A percentile compares a stretch with the other conserved stretches of the same genome.
Conservation (phyloP, 805 yeast genomes). For the Saitoella complicata region DNA sequence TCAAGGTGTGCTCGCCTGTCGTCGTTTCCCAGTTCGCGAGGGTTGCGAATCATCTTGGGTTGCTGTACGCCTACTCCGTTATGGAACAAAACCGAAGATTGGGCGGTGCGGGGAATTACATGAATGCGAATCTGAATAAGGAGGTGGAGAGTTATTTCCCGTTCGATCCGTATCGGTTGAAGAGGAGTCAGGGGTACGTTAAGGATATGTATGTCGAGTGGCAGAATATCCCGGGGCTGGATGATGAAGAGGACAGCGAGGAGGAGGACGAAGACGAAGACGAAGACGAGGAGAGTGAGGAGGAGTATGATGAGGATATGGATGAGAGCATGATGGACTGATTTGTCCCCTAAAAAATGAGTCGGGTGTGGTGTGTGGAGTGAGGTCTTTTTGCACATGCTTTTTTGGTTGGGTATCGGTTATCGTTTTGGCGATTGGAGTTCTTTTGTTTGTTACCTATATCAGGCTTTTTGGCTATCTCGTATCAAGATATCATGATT, state of each 20-base stretch:
- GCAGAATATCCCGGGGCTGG: conserved; percentile 48
- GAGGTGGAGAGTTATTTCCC: conserved; percentile 89
- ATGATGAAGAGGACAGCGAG: conserved; percentile 24
- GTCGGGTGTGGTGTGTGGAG: no score
- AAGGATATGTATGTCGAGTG: conserved; percentile 57
- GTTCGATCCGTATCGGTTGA: conserved; percentile 74
- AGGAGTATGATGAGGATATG: no score
- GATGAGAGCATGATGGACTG: no score
- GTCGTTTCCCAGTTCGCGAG: conserved; percentile 88
- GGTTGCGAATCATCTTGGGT: conserved; percentile 70
- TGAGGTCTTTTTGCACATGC: no score
- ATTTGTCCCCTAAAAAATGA: no score
- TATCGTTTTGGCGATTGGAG: no score
- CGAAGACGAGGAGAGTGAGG: conserved; percentile 12
- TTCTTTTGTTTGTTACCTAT: no score
- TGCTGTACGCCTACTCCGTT: conserved; percentile 81
- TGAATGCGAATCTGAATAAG: not conserved
- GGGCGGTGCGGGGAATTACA: not conserved
- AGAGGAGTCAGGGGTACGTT: conserved; percentile 38
- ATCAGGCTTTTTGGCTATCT: no score
- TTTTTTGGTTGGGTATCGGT: no score
- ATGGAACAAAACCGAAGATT: conserved; percentile 78
- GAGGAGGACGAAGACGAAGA: conserved; percentile 29
- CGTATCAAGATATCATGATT: no score
- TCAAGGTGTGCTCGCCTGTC: conserved; percentile 81